Percentiles rank a stretch among this genome's conserved stretches.
These are phyloP conservation scores for Huntiella abstrusa DNA, from an alignment of 2,329 filamentous ascomycete species.

Conservation along the genomic window DNA sequence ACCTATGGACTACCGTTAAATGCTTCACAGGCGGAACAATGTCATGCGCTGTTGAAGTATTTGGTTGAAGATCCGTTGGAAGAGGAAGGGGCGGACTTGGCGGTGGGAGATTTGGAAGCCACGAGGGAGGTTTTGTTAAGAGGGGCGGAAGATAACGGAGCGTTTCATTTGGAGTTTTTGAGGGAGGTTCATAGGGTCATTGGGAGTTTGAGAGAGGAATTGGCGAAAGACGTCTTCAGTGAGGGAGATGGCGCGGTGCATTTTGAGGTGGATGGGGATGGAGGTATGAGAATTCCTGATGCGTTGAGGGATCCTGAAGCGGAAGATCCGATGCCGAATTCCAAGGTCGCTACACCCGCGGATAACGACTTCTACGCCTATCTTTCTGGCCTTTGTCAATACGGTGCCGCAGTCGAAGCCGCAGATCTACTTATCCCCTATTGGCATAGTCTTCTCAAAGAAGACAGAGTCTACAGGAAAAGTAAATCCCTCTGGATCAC, in stretches of 20 bases:
- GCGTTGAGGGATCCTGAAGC: constrained; percentile 11
- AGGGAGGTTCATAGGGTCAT: constrained; percentile 23
- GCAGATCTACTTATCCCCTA: constrained; percentile 6
- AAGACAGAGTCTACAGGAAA: constrained; percentile 9
- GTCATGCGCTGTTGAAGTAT: constrained; percentile 39
- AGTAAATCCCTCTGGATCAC: constrained; percentile 25
- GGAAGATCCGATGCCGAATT: constrained; percentile 4
- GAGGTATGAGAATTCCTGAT: not conserved
- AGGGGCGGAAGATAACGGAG: constrained; percentile 24
- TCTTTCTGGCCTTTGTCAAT: constrained; percentile 31
- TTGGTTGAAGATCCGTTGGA: constrained; percentile 25
- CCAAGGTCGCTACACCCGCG: constrained; percentile 2
- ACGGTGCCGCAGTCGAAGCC: constrained; percentile 36
- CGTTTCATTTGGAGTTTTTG: constrained; percentile 29
- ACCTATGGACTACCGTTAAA: constrained; percentile 33
- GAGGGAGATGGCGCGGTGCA: constrained; percentile 9
- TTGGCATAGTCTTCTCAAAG: constrained; percentile 8
- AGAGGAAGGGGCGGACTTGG: constrained; percentile 18
- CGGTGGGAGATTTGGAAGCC: constrained; percentile 23
- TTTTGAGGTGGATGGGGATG: constrained; percentile 12
- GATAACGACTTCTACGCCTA: constrained; percentile 23
- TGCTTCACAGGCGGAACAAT: constrained; percentile 43
- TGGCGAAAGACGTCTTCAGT: constrained; percentile 12
- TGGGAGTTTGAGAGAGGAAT: constrained; percentile 9
- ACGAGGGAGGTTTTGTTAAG: constrained; percentile 26